Evolutionary conservation across 495 filamentous ascomycete genomes (phyloP), one percentile per base, ranked within the genome.

Genomic region (Neurospora pannonica): DNA sequence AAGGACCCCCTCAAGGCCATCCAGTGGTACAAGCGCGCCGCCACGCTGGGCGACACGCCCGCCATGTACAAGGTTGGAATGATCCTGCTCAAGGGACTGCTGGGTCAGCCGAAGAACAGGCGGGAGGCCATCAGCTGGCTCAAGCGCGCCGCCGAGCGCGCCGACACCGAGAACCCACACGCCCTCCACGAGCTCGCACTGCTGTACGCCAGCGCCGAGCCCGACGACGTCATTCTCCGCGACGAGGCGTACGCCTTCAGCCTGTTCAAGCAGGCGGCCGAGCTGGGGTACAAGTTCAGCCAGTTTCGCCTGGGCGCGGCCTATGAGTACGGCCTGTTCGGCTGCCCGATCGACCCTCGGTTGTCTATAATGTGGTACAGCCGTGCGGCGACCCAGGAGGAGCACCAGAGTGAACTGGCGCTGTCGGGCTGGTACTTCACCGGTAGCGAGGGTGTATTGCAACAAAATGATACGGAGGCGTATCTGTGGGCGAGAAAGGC

Each of bases 31-130:
- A 94, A 94, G 80, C 93, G 94, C 24, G 94, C 95, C 15, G 94
- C 96, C 1, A 89, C 92, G 8, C 86, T 98, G 6, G 96, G 96
- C 15, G 95, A 98, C 78, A 92, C 92, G 0, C 91, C 94, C 0
- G 96, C 95, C 34, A 97, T 97, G 94, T 99, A 97, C 84, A 99
- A 99, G 82, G 91, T 98, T 83, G 96, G 96, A 71, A 95, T 97
- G 90, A 97, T 99, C 78, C 85, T 92, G 76, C 87, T 97, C 37
- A 98, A 98, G 81, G 95, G 95, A 28, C 87, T 98, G n/a, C 89
- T 99, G 17, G 95, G 95, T 10, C 95, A 98, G 81, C 87, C 88
- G n/a, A 88, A 87, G 76, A 97, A 94, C 81, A 89, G 92, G 6
- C 88, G 91, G 48, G 96, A 97, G 80, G 95, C 94, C 19, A 86